Percentiles rank a stretch among this genome's conserved stretches.
These are phyloP conservation scores for Fusarium acutatum DNA, from an alignment of 2,329 filamentous ascomycete species.

Conservation along the genomic window DNA sequence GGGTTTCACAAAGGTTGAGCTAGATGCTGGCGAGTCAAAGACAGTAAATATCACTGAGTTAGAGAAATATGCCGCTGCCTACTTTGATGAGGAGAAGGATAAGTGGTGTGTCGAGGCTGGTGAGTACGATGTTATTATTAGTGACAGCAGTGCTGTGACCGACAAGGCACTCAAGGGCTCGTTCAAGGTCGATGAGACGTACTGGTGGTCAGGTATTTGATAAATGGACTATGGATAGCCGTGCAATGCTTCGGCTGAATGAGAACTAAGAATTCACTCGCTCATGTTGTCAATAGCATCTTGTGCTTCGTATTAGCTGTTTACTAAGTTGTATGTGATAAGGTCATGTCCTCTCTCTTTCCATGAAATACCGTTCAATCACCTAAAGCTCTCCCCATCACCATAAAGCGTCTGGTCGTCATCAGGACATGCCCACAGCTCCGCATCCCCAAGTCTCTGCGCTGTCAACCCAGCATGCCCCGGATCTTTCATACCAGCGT, in stretches of 20 bases:
- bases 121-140: conserved; percentile 69
- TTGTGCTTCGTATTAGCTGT: background rate
- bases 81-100: conserved; percentile 73
- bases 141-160: conserved; percentile 62
- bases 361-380: background rate
- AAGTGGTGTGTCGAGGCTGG: conserved; percentile 74
- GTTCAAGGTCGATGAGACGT: conserved; percentile 68
- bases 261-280: too few species aligned
- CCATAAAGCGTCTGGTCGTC: background rate
- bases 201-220: conserved; percentile 71
- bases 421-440: conserved; percentile 22
- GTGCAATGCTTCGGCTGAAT: background rate
- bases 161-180: conserved; percentile 58
- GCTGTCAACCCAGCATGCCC: conserved; percentile 56
- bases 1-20: conserved; percentile 70
- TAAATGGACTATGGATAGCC: background rate
- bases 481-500: conserved; percentile 60
- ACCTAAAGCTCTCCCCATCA: background rate
- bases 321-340: too few species aligned
- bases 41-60: conserved; percentile 63
- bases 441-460: conserved; percentile 30
- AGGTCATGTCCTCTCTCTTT: background rate
- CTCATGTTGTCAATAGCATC: background rate
- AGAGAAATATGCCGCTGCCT: conserved; percentile 72
- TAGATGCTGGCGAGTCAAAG: conserved; percentile 68